Evolutionary conservation across 2,329 filamentous ascomycete genomes (phyloP).

Genomic region (Penicillium expansum): DNA sequence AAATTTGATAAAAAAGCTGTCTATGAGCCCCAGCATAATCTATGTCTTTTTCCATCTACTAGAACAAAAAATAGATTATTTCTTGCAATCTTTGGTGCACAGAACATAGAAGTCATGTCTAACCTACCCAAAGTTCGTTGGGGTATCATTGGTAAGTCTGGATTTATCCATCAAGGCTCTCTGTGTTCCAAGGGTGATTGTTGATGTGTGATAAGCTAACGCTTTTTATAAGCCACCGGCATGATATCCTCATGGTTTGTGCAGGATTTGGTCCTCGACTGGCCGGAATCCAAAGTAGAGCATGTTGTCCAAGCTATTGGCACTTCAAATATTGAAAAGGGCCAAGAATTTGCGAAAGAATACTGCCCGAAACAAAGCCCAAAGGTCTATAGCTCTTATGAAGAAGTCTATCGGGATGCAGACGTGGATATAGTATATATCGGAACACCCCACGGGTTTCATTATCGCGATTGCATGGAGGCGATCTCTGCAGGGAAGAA

Average conservation of each 20-base stretch:
- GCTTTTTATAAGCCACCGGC: neutral
- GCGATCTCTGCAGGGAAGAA: constrained; percentile 30
- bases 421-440: constrained; percentile 50
- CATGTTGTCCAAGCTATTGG: constrained; percentile 2
- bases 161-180: neutral
- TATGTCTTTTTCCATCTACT: neutral
- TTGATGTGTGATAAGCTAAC: neutral
- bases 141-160: neutral
- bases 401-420: constrained; percentile 16
- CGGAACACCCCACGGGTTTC: constrained; percentile 42
- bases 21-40: no score
- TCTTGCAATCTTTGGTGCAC: neutral
- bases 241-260: constrained; percentile 1
- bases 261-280: neutral
- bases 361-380: neutral
- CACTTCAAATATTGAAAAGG: neutral
- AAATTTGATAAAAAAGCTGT: neutral
- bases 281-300: neutral
- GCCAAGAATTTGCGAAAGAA: neutral
- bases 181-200: neutral
- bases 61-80: neutral
- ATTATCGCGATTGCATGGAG: constrained; percentile 48
- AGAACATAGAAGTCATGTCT: neutral
- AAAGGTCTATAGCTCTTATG: constrained; percentile 7
- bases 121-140: neutral